These are phyloP conservation scores for Alternaria infectoria DNA, from an alignment of 2,329 filamentous ascomycete genomes.

Conservation along the genomic window DNA sequence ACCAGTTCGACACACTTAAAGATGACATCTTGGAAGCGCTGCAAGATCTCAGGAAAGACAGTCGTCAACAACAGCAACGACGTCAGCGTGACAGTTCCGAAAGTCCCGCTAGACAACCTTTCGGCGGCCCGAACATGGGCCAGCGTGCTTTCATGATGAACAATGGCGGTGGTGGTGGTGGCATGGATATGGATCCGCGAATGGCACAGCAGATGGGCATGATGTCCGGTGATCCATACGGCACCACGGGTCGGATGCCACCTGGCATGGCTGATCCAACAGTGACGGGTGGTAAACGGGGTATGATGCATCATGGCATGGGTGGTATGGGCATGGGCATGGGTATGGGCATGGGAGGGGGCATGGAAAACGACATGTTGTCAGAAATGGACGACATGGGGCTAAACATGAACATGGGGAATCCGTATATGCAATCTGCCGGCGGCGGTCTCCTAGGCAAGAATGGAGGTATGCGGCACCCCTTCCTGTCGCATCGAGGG, in stretches of 20 bases:
- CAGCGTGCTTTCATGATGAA: conserved; percentile 1
- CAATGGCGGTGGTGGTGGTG: not conserved
- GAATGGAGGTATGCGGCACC: conserved; percentile 2
- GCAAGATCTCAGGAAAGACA: conserved; percentile 3
- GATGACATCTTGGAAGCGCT: conserved; percentile 19
- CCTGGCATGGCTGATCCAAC: conserved; percentile 10
- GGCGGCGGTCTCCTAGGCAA: conserved; percentile 1
- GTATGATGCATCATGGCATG: conserved; percentile 2
- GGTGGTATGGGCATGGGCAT: not conserved
- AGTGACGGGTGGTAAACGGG: not conserved
- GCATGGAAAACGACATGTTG: conserved; percentile 13
- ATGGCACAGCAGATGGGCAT: conserved; percentile 12
- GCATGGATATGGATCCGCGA: conserved; percentile 14
- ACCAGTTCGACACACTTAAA: conserved; percentile 16
- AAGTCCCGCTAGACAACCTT: not conserved
- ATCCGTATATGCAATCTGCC: conserved; percentile 6
- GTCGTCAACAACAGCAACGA: conserved; percentile 1
- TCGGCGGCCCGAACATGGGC: conserved; percentile 4
- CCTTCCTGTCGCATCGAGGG: conserved; percentile 6
- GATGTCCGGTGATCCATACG: conserved; percentile 12
- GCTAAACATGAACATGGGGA: conserved; percentile 7
- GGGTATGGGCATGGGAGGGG: not conserved
- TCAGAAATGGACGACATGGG: conserved; percentile 11
- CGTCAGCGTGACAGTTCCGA: not conserved
- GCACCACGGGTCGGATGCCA: conserved; percentile 11